A percentile compares a stretch with the other conserved stretches of the same genome.
Evolutionary conservation across 23 red algal genomes (phyloP).

Genomic region (Pyropia yezoensis): DNA sequence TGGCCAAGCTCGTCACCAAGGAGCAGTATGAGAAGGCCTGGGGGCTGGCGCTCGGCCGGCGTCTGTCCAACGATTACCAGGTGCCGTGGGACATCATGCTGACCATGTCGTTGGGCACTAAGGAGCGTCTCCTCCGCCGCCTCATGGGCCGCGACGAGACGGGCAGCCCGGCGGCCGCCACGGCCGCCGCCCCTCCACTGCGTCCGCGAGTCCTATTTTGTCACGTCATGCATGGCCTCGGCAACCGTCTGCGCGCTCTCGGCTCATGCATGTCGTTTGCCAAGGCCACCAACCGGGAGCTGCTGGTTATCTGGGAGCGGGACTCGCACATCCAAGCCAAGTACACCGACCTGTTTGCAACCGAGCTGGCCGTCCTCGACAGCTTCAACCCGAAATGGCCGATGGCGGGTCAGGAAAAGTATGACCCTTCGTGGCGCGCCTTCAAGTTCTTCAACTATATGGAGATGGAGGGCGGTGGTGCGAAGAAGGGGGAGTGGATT

Average conservation of each 20-base stretch:
- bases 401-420: constrained; percentile 26
- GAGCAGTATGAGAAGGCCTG: constrained; percentile 22
- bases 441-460: constrained; percentile 67
- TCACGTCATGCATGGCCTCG: constrained; percentile 64
- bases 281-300: constrained; percentile 13
- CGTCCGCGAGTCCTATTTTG: constrained; percentile 25
- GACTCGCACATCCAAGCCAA: constrained; percentile 53
- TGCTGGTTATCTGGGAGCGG: constrained; percentile 57
- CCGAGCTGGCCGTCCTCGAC: constrained; percentile 34
- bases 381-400: constrained; percentile 38
- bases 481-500: constrained; percentile 52
- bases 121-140: constrained; percentile 11
- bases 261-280: constrained; percentile 61
- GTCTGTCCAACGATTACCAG: constrained; percentile 30
- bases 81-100: constrained; percentile 71
- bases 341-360: constrained; percentile 42
- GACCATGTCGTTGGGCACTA: constrained; percentile 6
- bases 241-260: constrained; percentile 61
- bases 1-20: constrained; percentile 24
- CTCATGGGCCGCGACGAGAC: not conserved
- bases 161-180: not conserved
- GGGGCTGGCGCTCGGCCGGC: constrained; percentile 41
- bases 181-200: constrained; percentile 1
- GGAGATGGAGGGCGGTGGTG: constrained; percentile 59
- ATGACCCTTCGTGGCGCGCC: constrained; percentile 22